These are phyloP conservation scores for Purshia tridentata DNA, from an alignment of 306 rosid species.

Conservation along the genomic window DNA sequence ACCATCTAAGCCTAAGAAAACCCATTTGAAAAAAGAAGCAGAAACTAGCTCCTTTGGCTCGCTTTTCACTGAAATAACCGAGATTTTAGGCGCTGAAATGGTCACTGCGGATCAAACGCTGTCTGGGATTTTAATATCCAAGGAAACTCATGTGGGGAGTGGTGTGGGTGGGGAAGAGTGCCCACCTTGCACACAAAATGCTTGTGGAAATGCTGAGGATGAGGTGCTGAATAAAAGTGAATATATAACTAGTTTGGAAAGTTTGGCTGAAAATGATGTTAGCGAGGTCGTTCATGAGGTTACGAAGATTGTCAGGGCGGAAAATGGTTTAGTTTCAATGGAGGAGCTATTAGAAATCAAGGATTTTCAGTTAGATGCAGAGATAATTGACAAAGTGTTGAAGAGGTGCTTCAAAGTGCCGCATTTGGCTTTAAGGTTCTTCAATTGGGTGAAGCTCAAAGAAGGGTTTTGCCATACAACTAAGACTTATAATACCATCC, in stretches of 20 bases:
- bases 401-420: slow-evolving; percentile 87
- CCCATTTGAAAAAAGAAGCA: slow-evolving; percentile 15
- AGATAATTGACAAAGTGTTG: slow-evolving; percentile 67
- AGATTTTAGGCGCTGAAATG: slow-evolving; percentile 58
- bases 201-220: slow-evolving; percentile 48
- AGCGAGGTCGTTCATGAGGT: slow-evolving; percentile 56
- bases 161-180: slow-evolving; percentile 18
- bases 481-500: slow-evolving; percentile 58
- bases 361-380: slow-evolving; percentile 41
- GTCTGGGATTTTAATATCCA: slow-evolving; percentile 38
- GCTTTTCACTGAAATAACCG: slow-evolving; percentile 59
- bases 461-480: slow-evolving; percentile 54
- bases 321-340: slow-evolving; percentile 38
- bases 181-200: slow-evolving; percentile 32
- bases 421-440: slow-evolving; percentile 58
- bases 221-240: slow-evolving; percentile 29
- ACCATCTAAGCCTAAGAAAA: slow-evolving; percentile 26
- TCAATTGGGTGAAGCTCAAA: slow-evolving; percentile 62
- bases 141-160: not conserved
- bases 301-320: slow-evolving; percentile 42
- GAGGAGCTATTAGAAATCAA: slow-evolving; percentile 56
- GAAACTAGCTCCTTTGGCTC: slow-evolving; percentile 25
- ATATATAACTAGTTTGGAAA: slow-evolving; percentile 11
- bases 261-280: slow-evolving; percentile 44
- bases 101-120: slow-evolving; percentile 23